Evolutionary conservation across 495 filamentous ascomycete species (phyloP), one percentile per base, ranked within the genome.

Genomic region (Podospora pseudoanserina): DNA sequence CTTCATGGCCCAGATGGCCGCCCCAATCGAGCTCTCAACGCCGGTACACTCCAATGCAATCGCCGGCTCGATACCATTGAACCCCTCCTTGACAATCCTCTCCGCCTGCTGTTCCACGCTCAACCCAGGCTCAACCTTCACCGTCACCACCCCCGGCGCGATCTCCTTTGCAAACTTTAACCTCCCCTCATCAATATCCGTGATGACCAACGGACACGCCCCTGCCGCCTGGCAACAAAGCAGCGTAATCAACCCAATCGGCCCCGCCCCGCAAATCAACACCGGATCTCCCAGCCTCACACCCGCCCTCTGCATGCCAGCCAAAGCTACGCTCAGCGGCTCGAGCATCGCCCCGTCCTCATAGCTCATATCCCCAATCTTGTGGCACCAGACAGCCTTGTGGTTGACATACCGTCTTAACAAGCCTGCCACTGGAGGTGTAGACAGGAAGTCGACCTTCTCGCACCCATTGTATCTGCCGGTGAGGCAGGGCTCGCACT

Each of bases 401-500:
- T 97, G 93, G 77, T 92, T 96, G 80, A 97, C 91, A 76, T 97
- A 97, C 74, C 93, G 88, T 59, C 93, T 87, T 70, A 97, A 85
- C 67, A 97, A 84, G n/a, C 93, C 93, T 11, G 93, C 86, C 39
- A 96, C 88, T 1, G 93, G 93, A 6, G 93, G 93, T 2, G 93
- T 97, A 30, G 91, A 94, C 26, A 94, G 85, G 84, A 97, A 97
- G 44, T 83, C 82, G 70, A 96, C 91, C 16, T 82, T 85, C 73
- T 93, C 91, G 80, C 93, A 97, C 53, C 93, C 93, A 79, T 97
- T 97, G 83, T 97, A 97, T 66, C 92, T 87, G 23, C 93, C 93
- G 0, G 91, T 94, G 68, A 96, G 81, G 75, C 93, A 97, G 44
- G 93, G 92, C 78, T 95, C 90, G 84, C 93, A 97, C 67, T 85